Percentiles rank a stretch among this genome's conserved stretches.
Evolutionary conservation across 441 rosid species (phyloP).

Genomic region (Euphorbia celastroides): DNA sequence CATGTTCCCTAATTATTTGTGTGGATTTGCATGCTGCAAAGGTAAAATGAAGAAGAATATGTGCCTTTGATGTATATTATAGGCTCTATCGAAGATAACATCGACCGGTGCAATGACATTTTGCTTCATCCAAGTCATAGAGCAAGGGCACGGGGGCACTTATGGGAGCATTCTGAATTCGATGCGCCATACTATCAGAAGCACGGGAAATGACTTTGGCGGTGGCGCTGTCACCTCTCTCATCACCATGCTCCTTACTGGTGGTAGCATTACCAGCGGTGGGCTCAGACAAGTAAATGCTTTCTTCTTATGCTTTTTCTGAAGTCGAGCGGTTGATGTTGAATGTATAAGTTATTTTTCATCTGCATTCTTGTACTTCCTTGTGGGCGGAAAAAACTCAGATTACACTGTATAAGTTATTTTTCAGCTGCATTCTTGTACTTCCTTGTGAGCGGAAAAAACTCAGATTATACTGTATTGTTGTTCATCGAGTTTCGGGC

Average conservation of each 20-base stretch:
- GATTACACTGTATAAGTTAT: background rate
- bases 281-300: conserved; percentile 63
- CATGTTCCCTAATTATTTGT: background rate
- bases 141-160: conserved; percentile 60
- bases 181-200: conserved; percentile 70
- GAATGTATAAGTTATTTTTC: too few relatives aligned
- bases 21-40: background rate
- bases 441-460: background rate
- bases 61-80: conserved; percentile 12
- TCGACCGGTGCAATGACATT: conserved; percentile 95
- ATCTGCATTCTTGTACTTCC: background rate
- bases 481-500: background rate
- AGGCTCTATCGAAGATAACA: conserved; percentile 82
- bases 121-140: conserved; percentile 91
- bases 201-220: conserved; percentile 33
- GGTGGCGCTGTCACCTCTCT: conserved; percentile 69
- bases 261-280: conserved; percentile 50
- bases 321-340: background rate
- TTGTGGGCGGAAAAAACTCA: background rate
- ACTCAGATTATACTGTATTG: background rate
- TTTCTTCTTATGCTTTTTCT: background rate
- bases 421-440: too few relatives aligned
- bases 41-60: background rate
- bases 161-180: conserved; percentile 77
- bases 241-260: conserved; percentile 68